These are phyloP conservation scores for Mallotus repandus DNA, from an alignment of 441 rosid species.

Conservation along the genomic window DNA sequence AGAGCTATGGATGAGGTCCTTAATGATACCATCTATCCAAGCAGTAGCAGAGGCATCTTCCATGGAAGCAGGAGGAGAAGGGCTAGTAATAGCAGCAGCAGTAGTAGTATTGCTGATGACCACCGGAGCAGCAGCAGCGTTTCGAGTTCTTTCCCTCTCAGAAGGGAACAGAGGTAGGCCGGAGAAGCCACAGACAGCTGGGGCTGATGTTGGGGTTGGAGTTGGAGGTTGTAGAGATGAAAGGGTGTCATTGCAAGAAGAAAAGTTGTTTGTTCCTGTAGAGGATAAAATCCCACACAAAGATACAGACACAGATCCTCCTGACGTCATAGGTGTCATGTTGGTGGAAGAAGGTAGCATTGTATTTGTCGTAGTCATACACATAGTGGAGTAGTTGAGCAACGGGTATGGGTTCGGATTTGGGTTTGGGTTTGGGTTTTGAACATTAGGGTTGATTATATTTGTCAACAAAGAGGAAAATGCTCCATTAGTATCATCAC, in stretches of 20 bases:
- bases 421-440: constrained; percentile 17
- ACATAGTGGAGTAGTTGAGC: constrained; percentile 61
- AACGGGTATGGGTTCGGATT: constrained; percentile 31
- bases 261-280: constrained; percentile 29
- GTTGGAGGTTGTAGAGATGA: constrained; percentile 24
- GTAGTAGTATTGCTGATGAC: not conserved
- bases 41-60: constrained; percentile 68
- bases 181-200: constrained; percentile 91
- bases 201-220: constrained; percentile 25
- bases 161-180: constrained; percentile 91
- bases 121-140: not conserved
- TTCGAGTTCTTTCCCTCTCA: constrained; percentile 33
- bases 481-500: not conserved
- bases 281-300: constrained; percentile 39
- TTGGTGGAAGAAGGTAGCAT: constrained; percentile 40
- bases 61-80: constrained; percentile 25
- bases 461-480: constrained; percentile 9
- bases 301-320: constrained; percentile 22
- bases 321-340: constrained; percentile 56
- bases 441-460: constrained; percentile 18
- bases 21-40: constrained; percentile 88
- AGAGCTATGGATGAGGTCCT: constrained; percentile 75
- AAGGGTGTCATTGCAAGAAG: constrained; percentile 28
- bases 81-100: too few relatives aligned
- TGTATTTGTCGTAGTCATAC: constrained; percentile 10